Base-by-base conservation (phyloP, 2,329 filamentous ascomycete species). In the Lithohypha guttulata region DNA sequence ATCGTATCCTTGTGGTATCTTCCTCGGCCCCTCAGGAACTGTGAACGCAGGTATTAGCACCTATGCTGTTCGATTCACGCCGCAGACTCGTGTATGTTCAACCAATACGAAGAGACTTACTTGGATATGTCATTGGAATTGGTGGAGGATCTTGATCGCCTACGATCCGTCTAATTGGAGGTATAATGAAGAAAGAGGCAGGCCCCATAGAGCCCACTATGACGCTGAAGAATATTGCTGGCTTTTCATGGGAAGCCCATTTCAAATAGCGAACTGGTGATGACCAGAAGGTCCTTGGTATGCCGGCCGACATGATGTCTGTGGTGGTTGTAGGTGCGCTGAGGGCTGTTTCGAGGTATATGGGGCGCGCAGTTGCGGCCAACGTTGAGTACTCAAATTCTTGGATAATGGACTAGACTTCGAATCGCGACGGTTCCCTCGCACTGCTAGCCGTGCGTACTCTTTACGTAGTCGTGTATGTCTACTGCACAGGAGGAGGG, bases 41-140 rank as follows among this genome's bases (percentile, higher is more conserved):
- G 41, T 22, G 15, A 5, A 15, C n/a, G n/a, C n/a, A n/a, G n/a
- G n/a, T n/a, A n/a, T n/a, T n/a, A n/a, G n/a, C n/a, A n/a, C n/a
- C n/a, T n/a, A n/a, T n/a, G n/a, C n/a, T n/a, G n/a, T n/a, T n/a
- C n/a, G n/a, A n/a, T n/a, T n/a, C n/a, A n/a, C n/a, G n/a, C n/a
- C n/a, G n/a, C n/a, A n/a, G n/a, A n/a, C n/a, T n/a, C n/a, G n/a
- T n/a, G n/a, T n/a, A n/a, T n/a, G n/a, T n/a, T n/a, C n/a, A n/a
- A n/a, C n/a, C n/a, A n/a, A n/a, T n/a, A n/a, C n/a, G n/a, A n/a
- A n/a, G n/a, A 34, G 28, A 74, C 84, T 60, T 75, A 96, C 89
- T 75, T 44, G 91, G 91, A 70, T 96, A 98, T 59, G 86, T 93
- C 61, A 87, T 66, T 21, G 91, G 91, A 49, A 96, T 78, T 42